Evolutionary conservation across 176 grass and related monocot genomes (phyloP), one percentile per base, ranked within the genome.

Genomic region (Oryza officinalis): DNA sequence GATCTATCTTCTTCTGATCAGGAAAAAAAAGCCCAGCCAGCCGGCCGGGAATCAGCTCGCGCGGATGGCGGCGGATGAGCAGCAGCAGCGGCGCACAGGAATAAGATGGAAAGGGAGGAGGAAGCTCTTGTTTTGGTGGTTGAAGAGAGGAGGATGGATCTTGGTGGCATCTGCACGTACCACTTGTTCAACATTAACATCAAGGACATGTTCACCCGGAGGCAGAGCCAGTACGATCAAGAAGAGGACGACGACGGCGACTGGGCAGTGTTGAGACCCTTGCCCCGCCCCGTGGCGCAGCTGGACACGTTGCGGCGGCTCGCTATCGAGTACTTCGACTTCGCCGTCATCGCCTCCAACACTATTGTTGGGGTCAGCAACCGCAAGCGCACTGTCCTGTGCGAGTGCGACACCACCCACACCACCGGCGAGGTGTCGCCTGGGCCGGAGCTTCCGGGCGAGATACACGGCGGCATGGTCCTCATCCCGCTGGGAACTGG

Each of bases 151-250:
- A 61, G 50, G 32, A 35, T 7, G 49, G 15, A 52, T 52, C 12
- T 1, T 3, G 52, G 47, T 15, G 18, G 33, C 9, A 40, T 10
- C 20, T n/a, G 1, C 50, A 13, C 30, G 1, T 77, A 63, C n/a
- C 57, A 41, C 7, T 33, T 77, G 22, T 63, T 63, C 13, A 63
- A 17, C 32, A 27, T 77, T 9, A 41, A 77, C n/a, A 11, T 77
- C 32, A 63, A 77, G 54, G 13, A 63, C 33, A 63, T 77, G 75
- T 63, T 77, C 75, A 13, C 52, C 8, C 8, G n/a, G n/a, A n/a
- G n/a, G n/a, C n/a, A n/a, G n/a, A n/a, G n/a, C n/a, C n/a, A n/a
- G n/a, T n/a, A n/a, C n/a, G n/a, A n/a, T n/a, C n/a, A n/a, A n/a
- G n/a, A 18, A 10, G 31, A 11, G 5, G 12, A 38, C 6, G 32